Evolutionary conservation across 345 rosid species (phyloP).

Genomic region (Excoecaria agallocha): DNA sequence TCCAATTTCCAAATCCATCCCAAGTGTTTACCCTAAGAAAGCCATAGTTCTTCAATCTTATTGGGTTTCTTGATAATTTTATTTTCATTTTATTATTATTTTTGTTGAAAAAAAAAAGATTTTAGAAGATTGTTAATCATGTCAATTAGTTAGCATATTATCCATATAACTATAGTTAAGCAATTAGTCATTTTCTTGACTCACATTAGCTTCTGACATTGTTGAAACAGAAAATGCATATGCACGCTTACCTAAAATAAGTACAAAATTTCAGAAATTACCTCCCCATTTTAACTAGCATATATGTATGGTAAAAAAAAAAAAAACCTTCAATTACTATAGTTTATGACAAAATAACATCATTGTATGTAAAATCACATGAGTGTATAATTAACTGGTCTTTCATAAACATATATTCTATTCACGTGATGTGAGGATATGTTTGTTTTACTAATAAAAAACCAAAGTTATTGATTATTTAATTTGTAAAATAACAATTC

Average conservation of each 20-base stretch:
- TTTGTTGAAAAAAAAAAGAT: no score
- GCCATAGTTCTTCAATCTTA: not conserved
- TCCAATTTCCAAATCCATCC: not conserved
- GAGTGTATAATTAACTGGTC: not conserved
- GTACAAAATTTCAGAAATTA: conserved; percentile 6
- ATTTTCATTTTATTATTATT: no score
- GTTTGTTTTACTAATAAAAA: not conserved
- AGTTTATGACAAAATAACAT: not conserved
- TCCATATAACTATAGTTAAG: not conserved
- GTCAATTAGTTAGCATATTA: not conserved
- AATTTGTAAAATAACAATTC: not conserved
- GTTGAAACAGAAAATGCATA: conserved; percentile 11
- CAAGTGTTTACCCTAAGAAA: not conserved
- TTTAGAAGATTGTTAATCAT: not conserved
- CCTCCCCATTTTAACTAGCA: not conserved
- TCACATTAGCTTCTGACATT: not conserved
- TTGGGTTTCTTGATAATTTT: no score
- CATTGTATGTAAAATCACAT: not conserved
- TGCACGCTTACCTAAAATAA: not conserved
- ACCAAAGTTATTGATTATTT: not conserved
- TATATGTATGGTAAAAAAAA: not conserved
- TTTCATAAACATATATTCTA: not conserved
- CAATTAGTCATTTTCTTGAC: not conserved
- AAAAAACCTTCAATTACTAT: not conserved
- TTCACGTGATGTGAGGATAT: not conserved